Percentiles rank a stretch among this genome's conserved stretches.
Conservation (phyloP, 805 yeast genomes). For the Ogataea nonfermentans region DNA sequence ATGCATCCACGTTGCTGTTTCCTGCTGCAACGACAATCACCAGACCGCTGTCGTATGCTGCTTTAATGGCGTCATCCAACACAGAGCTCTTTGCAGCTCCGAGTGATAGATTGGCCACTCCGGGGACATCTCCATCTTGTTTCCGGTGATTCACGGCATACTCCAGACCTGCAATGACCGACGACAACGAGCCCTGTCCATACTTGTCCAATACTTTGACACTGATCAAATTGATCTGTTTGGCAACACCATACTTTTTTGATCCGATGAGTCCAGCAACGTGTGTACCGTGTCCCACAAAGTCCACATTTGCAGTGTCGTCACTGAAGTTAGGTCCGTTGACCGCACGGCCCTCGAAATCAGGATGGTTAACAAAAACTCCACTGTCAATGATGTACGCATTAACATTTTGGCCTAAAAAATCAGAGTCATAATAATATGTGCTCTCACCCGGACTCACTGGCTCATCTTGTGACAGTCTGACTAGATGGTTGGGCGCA, state of each 20-base stretch:
- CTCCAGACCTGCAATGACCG: conserved; percentile 65
- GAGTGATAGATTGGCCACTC: conserved; percentile 77
- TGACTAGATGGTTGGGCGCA: conserved; percentile 54
- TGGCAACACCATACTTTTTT: conserved; percentile 77
- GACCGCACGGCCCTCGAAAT: conserved; percentile 59
- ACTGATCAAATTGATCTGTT: conserved; percentile 60
- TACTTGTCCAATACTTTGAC: conserved; percentile 66
- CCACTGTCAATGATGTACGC: conserved; percentile 89
- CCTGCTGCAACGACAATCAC: conserved; percentile 85
- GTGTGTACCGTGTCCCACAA: conserved; percentile 90
- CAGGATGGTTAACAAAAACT: conserved; percentile 57
- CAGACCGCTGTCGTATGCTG: conserved; percentile 71
- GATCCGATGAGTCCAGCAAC: conserved; percentile 90
- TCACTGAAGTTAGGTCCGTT: conserved; percentile 61
- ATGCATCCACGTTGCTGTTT: conserved; percentile 73
- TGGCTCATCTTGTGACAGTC: conserved; percentile 51
- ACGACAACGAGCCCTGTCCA: conserved; percentile 72
- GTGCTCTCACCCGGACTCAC: conserved; percentile 31
- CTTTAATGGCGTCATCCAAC: conserved; percentile 71
- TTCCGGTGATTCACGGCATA: conserved; percentile 61
- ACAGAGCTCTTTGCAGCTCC: conserved; percentile 71
- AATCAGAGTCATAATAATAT: conserved; percentile 47
- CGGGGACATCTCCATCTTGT: conserved; percentile 34
- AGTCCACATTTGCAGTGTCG: conserved; percentile 59
- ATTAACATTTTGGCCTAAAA: conserved; percentile 57